phyloP scores from a whole-genome alignment of 108 stramenopile species.

The Cyclotella atomus region DNA sequence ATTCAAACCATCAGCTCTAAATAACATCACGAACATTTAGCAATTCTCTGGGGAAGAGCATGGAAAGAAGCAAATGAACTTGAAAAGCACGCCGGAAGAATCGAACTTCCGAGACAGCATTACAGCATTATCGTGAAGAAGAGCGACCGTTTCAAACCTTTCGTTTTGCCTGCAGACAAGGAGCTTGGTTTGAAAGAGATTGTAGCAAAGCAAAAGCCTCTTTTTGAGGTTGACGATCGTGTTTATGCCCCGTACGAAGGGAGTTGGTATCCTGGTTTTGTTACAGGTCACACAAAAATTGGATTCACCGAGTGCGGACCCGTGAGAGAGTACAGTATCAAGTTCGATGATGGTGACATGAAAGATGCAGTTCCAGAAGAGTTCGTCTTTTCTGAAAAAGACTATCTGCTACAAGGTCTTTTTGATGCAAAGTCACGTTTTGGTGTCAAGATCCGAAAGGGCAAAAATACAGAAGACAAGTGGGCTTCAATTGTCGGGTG shows the following conservation, averaged over 20 bases:
- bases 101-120: slow-evolving; percentile 6
- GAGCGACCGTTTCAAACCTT: background rate
- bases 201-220: background rate
- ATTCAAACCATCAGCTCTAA: no score
- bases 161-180: background rate
- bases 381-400: background rate
- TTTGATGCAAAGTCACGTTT: background rate
- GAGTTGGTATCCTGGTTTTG: background rate
- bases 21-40: no score
- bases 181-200: background rate
- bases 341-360: background rate
- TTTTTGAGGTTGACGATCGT: background rate
- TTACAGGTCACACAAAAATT: background rate
- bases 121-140: background rate
- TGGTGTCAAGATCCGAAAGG: background rate
- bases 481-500: background rate
- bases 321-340: background rate
- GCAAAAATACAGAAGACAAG: background rate
- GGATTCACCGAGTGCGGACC: background rate
- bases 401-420: background rate
- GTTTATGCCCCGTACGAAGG: background rate
- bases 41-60: slow-evolving; percentile 19
- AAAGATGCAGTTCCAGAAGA: background rate
- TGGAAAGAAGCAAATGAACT: slow-evolving; percentile 26
- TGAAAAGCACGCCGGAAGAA: slow-evolving; percentile 16